Conservation (phyloP, 768 basidiomycete genomes). For the Xerocomellus intermedius region DNA sequence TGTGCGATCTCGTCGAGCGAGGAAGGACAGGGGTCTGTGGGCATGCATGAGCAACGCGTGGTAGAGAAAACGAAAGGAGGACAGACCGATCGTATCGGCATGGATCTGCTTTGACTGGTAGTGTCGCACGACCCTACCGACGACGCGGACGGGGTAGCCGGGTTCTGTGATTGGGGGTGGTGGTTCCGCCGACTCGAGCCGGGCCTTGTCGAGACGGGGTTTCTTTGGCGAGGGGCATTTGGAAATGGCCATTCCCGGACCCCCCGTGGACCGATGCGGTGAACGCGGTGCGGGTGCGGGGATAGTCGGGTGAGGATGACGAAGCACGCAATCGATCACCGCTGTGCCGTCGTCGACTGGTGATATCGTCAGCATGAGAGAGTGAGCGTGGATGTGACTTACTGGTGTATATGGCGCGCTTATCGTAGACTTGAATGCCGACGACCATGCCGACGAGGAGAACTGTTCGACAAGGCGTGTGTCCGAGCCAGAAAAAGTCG, state of each 20-base stretch:
- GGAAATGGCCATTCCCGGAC: background rate
- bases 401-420: slow-evolving; percentile 60
- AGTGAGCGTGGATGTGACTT: background rate
- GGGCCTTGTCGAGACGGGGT: slow-evolving; percentile 7
- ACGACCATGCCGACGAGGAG: slow-evolving; percentile 63
- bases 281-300: slow-evolving; percentile 9
- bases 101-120: slow-evolving; percentile 45
- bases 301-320: slow-evolving; percentile 34
- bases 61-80: background rate
- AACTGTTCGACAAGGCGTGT: slow-evolving; percentile 67
- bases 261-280: slow-evolving; percentile 3
- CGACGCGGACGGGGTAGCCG: slow-evolving; percentile 46
- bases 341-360: slow-evolving; percentile 78
- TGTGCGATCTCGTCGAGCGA: slow-evolving; percentile 61
- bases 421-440: slow-evolving; percentile 58
- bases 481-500: slow-evolving; percentile 72
- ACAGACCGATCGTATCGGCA: slow-evolving; percentile 52
- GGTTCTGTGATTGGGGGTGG: slow-evolving; percentile 42
- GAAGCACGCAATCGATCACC: slow-evolving; percentile 65
- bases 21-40: slow-evolving; percentile 45
- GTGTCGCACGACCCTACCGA: slow-evolving; percentile 44
- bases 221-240: slow-evolving; percentile 17
- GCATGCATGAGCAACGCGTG: background rate
- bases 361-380: background rate
- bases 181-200: slow-evolving; percentile 8